Base-by-base conservation (phyloP, 108 stramenopile species). In the Cyclostephanos tholiformis region DNA sequence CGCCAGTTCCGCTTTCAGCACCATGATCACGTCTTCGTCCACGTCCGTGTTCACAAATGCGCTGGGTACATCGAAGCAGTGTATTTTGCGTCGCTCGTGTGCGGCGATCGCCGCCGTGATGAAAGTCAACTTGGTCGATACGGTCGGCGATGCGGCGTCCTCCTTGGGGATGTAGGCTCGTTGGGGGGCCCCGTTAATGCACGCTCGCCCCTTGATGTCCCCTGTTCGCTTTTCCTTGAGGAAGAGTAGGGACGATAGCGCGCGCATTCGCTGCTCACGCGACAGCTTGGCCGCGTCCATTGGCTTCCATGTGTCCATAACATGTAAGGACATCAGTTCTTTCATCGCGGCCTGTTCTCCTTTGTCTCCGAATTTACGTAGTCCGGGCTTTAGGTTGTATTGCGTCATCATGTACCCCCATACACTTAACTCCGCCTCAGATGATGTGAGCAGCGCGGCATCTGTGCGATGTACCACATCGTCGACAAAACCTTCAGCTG, bases 31-130 rank as follows among this genome's bases (percentile, higher is more conserved):
- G n/a, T 36, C 75, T 7, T 64, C 53, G n/a, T 77, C 79, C 51
- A 68, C 52, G 5, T 81, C 55, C 2, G 86, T 68, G 32, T 87
- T 84, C 13, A 87, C 10, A 50, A 83, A 85, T 2, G 82, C 78
- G n/a, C 71, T 71, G n/a, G 81, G 82, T 13, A 87, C 38, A 44
- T 87, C 86, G 64, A 55, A 29, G 11, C 74, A 72, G 29, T 67
- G 71, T 1, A 82, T 74, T 39, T 84, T 72, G 2, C 84, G 19
- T n/a, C 51, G 23, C 69, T 85, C 71, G 12, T 73, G 23, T 53
- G 84, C 84, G 41, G 77, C 79, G 38, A 81, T 81, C 1, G 68
- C 27, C 11, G 55, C 23, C 26, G 76, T 73, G 17, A 73, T 41
- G 23, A 84, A 49, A 7, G 80, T 19, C 16, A 65, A 55, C 22